phyloP scores from a whole-genome alignment of 2,329 filamentous ascomycete genomes.

The Stemphylium vesicarium region DNA sequence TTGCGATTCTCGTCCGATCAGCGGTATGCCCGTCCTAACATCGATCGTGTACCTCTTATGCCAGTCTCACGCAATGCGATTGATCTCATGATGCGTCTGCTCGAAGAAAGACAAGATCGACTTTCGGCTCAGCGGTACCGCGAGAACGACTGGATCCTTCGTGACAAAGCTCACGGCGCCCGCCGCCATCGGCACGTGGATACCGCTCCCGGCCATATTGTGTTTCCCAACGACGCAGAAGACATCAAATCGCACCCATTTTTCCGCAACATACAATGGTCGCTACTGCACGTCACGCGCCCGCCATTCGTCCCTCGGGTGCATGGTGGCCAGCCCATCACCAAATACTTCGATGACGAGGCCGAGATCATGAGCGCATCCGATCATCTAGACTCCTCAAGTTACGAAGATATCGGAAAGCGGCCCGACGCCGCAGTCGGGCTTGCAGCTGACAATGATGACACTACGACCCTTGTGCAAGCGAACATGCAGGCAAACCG shows the following conservation, averaged over 20 bases:
- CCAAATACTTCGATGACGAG: constrained; percentile 89
- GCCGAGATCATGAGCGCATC: constrained; percentile 63
- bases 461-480: constrained; percentile 1
- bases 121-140: constrained; percentile 79
- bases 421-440: not conserved
- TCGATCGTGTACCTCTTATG: constrained; percentile 46
- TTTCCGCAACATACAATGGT: constrained; percentile 82
- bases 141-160: constrained; percentile 62
- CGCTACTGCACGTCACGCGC: constrained; percentile 69
- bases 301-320: constrained; percentile 85
- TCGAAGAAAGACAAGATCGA: constrained; percentile 76
- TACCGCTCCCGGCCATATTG: constrained; percentile 63
- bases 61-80: constrained; percentile 73
- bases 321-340: constrained; percentile 57
- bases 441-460: not conserved
- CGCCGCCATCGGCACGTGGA: constrained; percentile 33
- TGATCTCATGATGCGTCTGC: constrained; percentile 74
- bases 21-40: constrained; percentile 61
- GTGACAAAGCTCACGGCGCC: constrained; percentile 31
- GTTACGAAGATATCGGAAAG: constrained; percentile 28
- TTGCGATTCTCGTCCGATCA: constrained; percentile 72
- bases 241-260: constrained; percentile 91
- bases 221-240: constrained; percentile 82
- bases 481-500: not conserved
- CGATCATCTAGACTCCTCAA: constrained; percentile 46